Evolutionary conservation across 345 rosid genomes (phyloP), one percentile per base, ranked within the genome.

Genomic region (Fremontodendron californicum): DNA sequence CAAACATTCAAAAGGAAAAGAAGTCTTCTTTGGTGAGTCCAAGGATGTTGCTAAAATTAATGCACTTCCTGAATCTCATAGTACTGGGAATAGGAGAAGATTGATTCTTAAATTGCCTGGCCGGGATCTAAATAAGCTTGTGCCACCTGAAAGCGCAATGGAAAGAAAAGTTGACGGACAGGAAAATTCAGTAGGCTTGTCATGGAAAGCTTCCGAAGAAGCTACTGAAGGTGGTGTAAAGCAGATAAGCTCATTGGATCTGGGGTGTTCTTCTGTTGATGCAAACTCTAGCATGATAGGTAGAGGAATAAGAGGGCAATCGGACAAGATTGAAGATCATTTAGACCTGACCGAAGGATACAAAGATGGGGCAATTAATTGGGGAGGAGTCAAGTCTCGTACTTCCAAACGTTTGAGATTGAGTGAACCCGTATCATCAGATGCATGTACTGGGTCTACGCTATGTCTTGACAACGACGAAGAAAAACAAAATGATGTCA

Each of bases 331-430:
- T 80, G 90, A 82, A 81, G 77, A 62, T 77, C 52, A 77, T 78
- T 52, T 82, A 46, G 81, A 86, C 79, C 81, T 85, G 73, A 78
- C 79, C 16, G 81, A 83, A 70, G 88, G 87, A 70, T 83, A 74
- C 81, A 86, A 72, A 75, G 83, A 82, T 82, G 90, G 88, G 72
- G 83, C 88, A 75, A 84, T 94, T 75, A 91, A 79, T 79, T 96
- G 99, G 99, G 99, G 97, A 84, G 91, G 87, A 58, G 93, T 81
- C 74, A 96, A 79, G 88, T 89, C 90, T 54, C 97, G 99, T 62
- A 85, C 93, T 54, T 78, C 88, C 42, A 94, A 92, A 85, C 93
- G 92, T 68, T 85, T 74, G 73, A 91, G 87, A 84, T 78, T 85
- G 65, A 83, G 90, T 76, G 91, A 91, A 85, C 79, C 84, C 11